Percentiles rank a stretch among this genome's conserved stretches.
Evolutionary conservation across 495 filamentous ascomycete genomes (phyloP).

Genomic region (Penicillium bialowiezense): DNA sequence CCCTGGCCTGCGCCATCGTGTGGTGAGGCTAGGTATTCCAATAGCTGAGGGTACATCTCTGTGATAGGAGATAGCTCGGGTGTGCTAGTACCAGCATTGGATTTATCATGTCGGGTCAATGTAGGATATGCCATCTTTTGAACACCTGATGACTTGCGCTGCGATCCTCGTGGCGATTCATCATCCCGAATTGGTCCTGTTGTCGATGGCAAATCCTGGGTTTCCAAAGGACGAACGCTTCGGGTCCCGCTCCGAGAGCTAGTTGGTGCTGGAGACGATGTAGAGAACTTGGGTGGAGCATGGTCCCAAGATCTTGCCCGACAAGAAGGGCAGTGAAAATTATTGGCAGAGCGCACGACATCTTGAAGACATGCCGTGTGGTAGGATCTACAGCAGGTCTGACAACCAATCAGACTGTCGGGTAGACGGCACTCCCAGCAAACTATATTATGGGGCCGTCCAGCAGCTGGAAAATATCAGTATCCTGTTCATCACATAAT

Average conservation of each 20-base stretch:
- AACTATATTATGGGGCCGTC: slow-evolving; percentile 32
- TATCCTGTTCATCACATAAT: neutral
- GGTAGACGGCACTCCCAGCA: slow-evolving; percentile 31
- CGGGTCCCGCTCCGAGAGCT: slow-evolving; percentile 15
- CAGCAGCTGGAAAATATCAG: slow-evolving; percentile 17
- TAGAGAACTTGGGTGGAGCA: slow-evolving; percentile 12
- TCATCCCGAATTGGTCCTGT: neutral
- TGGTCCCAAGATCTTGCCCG: slow-evolving; percentile 24
- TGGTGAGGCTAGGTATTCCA: slow-evolving; percentile 8
- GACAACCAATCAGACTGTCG: slow-evolving; percentile 26
- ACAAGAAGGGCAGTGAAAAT: slow-evolving; percentile 29
- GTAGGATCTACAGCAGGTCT: slow-evolving; percentile 36
- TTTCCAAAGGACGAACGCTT: neutral
- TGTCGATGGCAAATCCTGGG: slow-evolving; percentile 4
- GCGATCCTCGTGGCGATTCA: neutral
- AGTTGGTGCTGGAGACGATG: slow-evolving; percentile 7
- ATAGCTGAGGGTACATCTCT: slow-evolving; percentile 14
- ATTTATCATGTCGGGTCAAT: slow-evolving; percentile 1
- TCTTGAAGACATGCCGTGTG: slow-evolving; percentile 27
- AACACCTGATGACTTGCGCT: neutral
- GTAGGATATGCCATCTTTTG: neutral
- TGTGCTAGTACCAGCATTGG: slow-evolving; percentile 1
- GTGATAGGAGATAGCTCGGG: slow-evolving; percentile 7
- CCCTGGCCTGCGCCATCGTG: neutral
- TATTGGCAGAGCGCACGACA: slow-evolving; percentile 1